phyloP scores from a whole-genome alignment of 257 asterid species.

The Thymus quinquecostatus region DNA sequence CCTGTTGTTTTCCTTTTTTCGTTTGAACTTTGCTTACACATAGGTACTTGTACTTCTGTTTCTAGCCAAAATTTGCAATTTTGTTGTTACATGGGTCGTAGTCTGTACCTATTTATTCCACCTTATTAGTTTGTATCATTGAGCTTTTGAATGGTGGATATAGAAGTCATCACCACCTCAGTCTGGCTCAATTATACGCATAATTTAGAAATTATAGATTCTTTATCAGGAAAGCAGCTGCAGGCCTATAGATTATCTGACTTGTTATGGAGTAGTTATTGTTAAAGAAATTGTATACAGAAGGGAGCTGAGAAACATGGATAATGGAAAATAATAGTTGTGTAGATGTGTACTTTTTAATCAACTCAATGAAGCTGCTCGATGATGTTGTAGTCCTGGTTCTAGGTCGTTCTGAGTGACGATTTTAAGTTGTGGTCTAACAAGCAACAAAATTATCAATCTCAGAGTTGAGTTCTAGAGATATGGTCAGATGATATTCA shows the following conservation, averaged over 20 bases:
- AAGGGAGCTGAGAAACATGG: not conserved
- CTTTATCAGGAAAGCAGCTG: too few relatives aligned
- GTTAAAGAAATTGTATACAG: too few relatives aligned
- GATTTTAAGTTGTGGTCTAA: not conserved
- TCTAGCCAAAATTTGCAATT: not conserved
- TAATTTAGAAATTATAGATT: too few relatives aligned
- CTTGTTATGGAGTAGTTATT: too few relatives aligned
- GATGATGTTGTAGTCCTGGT: not conserved
- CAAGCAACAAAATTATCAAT: not conserved
- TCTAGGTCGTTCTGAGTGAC: not conserved
- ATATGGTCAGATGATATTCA: constrained; percentile 1
- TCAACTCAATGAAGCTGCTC: not conserved
- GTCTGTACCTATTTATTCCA: not conserved
- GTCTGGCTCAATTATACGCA: too few relatives aligned
- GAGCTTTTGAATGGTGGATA: too few relatives aligned
- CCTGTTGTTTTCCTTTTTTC: not conserved
- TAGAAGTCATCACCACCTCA: too few relatives aligned
- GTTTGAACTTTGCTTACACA: not conserved
- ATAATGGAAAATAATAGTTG: not conserved
- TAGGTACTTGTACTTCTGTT: not conserved
- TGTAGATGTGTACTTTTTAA: not conserved
- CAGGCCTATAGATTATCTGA: too few relatives aligned
- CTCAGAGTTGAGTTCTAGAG: not conserved
- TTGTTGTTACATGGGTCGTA: not conserved
- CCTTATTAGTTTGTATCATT: too few relatives aligned